phyloP scores from a whole-genome alignment of 2,329 filamentous ascomycete species.

The Penicillium griseofulvum region DNA sequence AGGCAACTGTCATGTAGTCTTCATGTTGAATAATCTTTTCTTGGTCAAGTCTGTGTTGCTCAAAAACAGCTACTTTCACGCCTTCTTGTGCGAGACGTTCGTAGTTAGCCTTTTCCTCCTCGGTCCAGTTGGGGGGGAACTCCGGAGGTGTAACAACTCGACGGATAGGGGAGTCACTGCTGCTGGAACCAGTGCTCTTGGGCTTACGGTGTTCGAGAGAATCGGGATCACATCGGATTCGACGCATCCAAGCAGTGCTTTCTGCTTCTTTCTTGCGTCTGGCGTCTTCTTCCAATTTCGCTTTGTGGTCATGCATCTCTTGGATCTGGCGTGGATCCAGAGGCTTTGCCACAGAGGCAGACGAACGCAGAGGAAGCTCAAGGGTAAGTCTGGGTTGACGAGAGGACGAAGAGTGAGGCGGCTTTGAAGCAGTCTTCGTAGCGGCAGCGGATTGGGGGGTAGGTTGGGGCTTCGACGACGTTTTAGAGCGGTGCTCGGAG shows the following conservation, averaged over 20 bases:
- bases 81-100: neutral
- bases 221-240: neutral
- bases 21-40: neutral
- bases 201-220: neutral
- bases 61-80: neutral
- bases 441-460: neutral
- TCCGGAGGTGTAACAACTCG: neutral
- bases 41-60: slow-evolving; percentile 1
- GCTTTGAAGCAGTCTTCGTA: neutral
- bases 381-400: neutral
- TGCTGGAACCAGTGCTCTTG: neutral
- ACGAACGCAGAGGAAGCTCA: neutral
- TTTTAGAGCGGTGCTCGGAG: neutral
- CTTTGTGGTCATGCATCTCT: slow-evolving; percentile 2
- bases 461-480: neutral
- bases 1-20: neutral
- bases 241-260: slow-evolving; percentile 6
- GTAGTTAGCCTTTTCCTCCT: neutral
- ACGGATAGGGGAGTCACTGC: slow-evolving; percentile 2
- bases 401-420: neutral
- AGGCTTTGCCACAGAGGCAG: neutral
- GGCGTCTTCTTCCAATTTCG: neutral
- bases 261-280: neutral
- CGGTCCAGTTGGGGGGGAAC: neutral
- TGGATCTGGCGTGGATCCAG: neutral